These are phyloP conservation scores for Exophiala xenobiotica DNA, from an alignment of 2,329 filamentous ascomycete species.

Conservation along the genomic window DNA sequence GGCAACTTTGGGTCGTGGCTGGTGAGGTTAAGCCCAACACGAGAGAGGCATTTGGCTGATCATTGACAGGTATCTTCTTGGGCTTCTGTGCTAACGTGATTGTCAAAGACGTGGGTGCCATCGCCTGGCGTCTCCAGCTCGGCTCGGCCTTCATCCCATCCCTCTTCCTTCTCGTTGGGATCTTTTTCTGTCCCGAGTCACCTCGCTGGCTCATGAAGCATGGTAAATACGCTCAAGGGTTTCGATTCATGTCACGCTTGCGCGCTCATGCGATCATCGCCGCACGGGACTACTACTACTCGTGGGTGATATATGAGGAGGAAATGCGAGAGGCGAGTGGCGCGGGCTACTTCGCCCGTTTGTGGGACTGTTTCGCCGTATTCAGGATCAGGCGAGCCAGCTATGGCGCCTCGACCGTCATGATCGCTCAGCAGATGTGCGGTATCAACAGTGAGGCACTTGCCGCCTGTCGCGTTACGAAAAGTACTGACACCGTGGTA, in stretches of 20 bases:
- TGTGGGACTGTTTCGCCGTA: slow-evolving; percentile 32
- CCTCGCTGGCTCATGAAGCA: slow-evolving; percentile 38
- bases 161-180: slow-evolving; percentile 56
- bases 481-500: background rate
- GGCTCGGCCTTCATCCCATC: slow-evolving; percentile 66
- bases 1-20: slow-evolving; percentile 54
- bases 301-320: slow-evolving; percentile 24
- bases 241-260: slow-evolving; percentile 28
- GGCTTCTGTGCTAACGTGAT: slow-evolving; percentile 65
- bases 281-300: slow-evolving; percentile 55
- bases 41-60: slow-evolving; percentile 47
- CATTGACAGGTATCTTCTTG: slow-evolving; percentile 62
- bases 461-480: background rate
- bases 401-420: slow-evolving; percentile 38
- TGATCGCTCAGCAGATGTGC: slow-evolving; percentile 50
- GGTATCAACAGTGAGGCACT: slow-evolving; percentile 20
- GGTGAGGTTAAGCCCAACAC: slow-evolving; percentile 33
- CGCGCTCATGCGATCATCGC: slow-evolving; percentile 45
- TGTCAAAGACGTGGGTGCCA: slow-evolving; percentile 58
- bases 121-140: slow-evolving; percentile 64
- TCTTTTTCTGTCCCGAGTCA: slow-evolving; percentile 61
- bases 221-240: slow-evolving; percentile 30
- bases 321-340: background rate
- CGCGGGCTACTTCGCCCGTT: slow-evolving; percentile 49
- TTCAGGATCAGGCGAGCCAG: slow-evolving; percentile 32